Conservation (phyloP, 2,329 filamentous ascomycete species). For the Colletotrichum graminicola region DNA sequence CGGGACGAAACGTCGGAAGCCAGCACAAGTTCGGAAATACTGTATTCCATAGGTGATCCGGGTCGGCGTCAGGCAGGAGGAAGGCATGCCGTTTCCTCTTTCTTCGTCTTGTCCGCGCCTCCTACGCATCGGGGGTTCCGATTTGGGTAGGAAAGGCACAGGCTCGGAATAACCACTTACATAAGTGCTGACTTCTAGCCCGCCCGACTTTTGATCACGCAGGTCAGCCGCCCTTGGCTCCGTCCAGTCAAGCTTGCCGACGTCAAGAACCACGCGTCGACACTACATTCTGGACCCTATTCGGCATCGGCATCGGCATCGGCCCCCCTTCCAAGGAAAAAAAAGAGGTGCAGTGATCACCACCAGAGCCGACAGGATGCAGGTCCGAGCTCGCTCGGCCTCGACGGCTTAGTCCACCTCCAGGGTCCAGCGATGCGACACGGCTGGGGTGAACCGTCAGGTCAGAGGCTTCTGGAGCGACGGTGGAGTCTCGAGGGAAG, state of each 20-base stretch:
- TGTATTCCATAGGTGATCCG: background rate
- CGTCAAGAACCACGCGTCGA: background rate
- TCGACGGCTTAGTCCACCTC: conserved; percentile 19
- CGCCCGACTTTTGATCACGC: background rate
- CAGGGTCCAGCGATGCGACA: conserved; percentile 8
- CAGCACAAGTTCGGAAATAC: background rate
- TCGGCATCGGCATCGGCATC: background rate
- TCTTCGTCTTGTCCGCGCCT: background rate
- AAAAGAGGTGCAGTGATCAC: background rate
- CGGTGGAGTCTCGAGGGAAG: conserved; percentile 13
- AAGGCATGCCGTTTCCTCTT: background rate
- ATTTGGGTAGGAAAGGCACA: background rate
- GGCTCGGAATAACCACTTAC: background rate
- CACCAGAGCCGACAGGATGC: background rate
- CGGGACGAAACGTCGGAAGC: too few species aligned
- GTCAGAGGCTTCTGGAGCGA: conserved; percentile 3
- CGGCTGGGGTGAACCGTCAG: conserved; percentile 7
- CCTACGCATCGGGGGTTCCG: too few species aligned
- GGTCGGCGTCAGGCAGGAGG: background rate
- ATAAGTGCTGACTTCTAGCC: background rate
- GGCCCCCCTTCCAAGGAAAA: background rate
- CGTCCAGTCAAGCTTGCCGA: conserved; percentile 20
- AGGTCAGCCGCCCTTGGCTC: background rate
- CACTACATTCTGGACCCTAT: background rate
- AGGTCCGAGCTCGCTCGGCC: background rate